Evolutionary conservation across 2,329 filamentous ascomycete genomes (phyloP).

Genomic region (Metarhizium humberi): DNA sequence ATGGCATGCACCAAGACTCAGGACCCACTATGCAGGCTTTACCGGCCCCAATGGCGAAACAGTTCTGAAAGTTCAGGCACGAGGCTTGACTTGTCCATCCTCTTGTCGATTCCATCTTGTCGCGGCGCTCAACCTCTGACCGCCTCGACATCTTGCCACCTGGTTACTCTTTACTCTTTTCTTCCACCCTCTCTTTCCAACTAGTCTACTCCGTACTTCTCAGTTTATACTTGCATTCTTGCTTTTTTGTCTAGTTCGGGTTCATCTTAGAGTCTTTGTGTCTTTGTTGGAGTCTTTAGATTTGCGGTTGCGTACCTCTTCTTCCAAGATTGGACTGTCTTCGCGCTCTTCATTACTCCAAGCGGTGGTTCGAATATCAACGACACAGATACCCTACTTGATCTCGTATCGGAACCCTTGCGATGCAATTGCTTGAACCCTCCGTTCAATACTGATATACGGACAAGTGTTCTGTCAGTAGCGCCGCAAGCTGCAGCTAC

Average conservation of each 20-base stretch:
- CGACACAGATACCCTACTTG: neutral
- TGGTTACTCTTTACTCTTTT: neutral
- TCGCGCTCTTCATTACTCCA: neutral
- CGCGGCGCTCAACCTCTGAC: neutral
- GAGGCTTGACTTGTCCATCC: neutral
- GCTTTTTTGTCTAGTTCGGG: neutral
- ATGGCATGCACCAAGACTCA: neutral
- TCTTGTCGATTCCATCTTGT: neutral
- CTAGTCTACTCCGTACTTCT: neutral
- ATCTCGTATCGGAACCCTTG: neutral
- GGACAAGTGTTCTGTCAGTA: conserved; percentile 12
- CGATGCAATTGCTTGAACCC: neutral
- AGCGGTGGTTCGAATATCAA: neutral
- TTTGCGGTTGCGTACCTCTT: neutral
- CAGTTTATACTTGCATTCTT: neutral
- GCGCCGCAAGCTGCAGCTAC: conserved; percentile 5
- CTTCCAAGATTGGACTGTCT: neutral
- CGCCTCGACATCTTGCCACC: neutral
- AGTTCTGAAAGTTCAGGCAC: too few species aligned
- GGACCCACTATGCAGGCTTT: too few species aligned
- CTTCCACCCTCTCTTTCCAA: neutral
- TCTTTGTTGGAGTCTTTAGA: neutral
- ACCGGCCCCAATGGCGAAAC: neutral
- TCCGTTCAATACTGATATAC: conserved; percentile 1
- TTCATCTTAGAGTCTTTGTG: neutral